These are phyloP conservation scores for Diphasiastrum complanatum DNA, from an alignment of 83 land plant genomes.

Conservation along the genomic window DNA sequence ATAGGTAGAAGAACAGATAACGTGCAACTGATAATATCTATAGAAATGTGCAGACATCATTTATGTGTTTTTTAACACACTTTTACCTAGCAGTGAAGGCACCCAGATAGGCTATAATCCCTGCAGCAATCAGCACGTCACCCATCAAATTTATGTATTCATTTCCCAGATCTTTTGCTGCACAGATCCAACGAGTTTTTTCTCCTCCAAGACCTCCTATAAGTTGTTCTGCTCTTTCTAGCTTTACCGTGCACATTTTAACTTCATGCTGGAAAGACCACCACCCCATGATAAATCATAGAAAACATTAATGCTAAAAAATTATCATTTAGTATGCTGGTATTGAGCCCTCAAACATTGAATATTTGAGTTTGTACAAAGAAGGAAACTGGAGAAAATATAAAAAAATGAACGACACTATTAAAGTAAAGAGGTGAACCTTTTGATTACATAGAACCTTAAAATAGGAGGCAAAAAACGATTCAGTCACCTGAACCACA, in stretches of 20 bases:
- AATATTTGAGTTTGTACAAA: too few relatives aligned
- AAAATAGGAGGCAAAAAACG: too few relatives aligned
- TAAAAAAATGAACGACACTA: too few relatives aligned
- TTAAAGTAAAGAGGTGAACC: too few relatives aligned
- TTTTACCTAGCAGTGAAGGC: conserved; percentile 38
- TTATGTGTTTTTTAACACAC: not conserved
- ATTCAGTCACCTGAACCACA: too few relatives aligned
- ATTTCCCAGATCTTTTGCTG: conserved; percentile 33
- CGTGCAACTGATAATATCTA: too few relatives aligned
- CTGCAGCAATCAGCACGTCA: conserved; percentile 35
- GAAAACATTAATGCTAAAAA: not conserved
- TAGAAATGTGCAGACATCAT: not conserved
- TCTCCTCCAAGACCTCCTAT: conserved; percentile 47
- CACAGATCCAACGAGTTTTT: conserved; percentile 32
- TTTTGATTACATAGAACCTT: too few relatives aligned
- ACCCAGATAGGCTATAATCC: conserved; percentile 40
- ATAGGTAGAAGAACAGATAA: not conserved
- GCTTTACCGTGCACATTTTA: conserved; percentile 45
- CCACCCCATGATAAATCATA: not conserved
- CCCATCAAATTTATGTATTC: conserved; percentile 32
- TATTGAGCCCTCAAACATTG: too few relatives aligned
- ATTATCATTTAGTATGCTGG: too few relatives aligned
- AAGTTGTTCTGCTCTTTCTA: conserved; percentile 41
- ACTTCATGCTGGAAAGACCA: conserved; percentile 37
- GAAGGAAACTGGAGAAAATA: too few relatives aligned